phyloP scores from a whole-genome alignment of 176 grass and related monocot genomes.

The Triticum monococcum region DNA sequence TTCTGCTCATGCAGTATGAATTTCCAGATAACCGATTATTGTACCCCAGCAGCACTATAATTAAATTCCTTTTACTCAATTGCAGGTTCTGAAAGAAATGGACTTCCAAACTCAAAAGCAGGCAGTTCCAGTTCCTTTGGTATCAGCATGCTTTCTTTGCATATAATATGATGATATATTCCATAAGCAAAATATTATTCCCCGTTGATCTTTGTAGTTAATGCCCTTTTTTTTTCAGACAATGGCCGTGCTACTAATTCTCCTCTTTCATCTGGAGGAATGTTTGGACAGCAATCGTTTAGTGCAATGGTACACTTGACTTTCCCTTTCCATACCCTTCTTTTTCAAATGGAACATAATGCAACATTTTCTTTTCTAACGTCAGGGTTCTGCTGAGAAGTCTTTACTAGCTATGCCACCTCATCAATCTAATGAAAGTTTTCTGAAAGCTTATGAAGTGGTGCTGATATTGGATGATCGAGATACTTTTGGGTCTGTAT shows the following conservation, averaged over 20 bases:
- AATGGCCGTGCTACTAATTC: conserved; percentile 13
- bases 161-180: background rate
- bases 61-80: background rate
- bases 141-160: conserved; percentile 38
- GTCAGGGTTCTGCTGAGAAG: no score
- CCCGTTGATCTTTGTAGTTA: conserved; percentile 11
- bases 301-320: no score
- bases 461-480: no score
- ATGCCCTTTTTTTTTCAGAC: conserved; percentile 26
- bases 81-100: conserved; percentile 8
- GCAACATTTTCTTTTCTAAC: no score
- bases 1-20: conserved; percentile 28
- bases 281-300: background rate
- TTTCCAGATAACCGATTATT: background rate
- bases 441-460: no score
- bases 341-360: no score
- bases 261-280: conserved; percentile 30
- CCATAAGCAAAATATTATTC: background rate
- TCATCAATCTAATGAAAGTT: no score
- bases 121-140: conserved; percentile 30
- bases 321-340: no score
- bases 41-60: background rate
- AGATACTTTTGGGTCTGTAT: no score
- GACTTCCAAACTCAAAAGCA: conserved; percentile 31
- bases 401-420: no score